phyloP scores from a whole-genome alignment of 768 basidiomycete species.

The Chlorophyllum brunneum region DNA sequence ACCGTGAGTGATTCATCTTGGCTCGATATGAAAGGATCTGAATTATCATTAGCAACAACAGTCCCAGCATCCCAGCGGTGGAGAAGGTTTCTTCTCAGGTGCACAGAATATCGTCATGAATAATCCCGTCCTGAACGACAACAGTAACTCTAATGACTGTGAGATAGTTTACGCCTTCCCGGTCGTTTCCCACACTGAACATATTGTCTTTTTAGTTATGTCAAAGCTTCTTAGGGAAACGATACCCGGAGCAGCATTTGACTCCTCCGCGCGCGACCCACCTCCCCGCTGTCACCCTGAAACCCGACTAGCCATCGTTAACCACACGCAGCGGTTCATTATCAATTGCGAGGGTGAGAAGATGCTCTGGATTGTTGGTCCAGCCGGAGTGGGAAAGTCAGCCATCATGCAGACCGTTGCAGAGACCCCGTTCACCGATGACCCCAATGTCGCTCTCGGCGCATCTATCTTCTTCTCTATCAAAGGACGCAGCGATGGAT shows the following conservation, averaged over 20 bases:
- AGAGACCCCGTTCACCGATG: not conserved
- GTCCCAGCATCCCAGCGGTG: too few species aligned
- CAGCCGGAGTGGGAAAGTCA: slow-evolving; percentile 10
- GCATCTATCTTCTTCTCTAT: slow-evolving; percentile 7
- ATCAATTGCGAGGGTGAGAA: not conserved
- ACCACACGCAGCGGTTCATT: not conserved
- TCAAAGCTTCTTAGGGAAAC: not conserved
- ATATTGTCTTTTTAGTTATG: too few species aligned
- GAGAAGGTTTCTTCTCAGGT: too few species aligned
- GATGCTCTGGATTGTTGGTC: not conserved
- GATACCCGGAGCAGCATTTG: not conserved
- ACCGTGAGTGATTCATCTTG: too few species aligned
- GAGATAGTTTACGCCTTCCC: too few species aligned
- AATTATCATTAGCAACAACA: too few species aligned
- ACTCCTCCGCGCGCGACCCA: not conserved
- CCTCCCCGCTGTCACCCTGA: not conserved
- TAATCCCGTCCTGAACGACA: too few species aligned
- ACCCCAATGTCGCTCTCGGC: not conserved
- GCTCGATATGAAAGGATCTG: too few species aligned
- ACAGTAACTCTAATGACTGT: too few species aligned
- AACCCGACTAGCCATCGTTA: not conserved
- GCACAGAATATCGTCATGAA: too few species aligned
- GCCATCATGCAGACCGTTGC: slow-evolving; percentile 5
- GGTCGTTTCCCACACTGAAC: too few species aligned
- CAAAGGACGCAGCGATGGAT: not conserved